Base-by-base conservation (phyloP, 306 rosid species). In the Fragaria vesca region DNA sequence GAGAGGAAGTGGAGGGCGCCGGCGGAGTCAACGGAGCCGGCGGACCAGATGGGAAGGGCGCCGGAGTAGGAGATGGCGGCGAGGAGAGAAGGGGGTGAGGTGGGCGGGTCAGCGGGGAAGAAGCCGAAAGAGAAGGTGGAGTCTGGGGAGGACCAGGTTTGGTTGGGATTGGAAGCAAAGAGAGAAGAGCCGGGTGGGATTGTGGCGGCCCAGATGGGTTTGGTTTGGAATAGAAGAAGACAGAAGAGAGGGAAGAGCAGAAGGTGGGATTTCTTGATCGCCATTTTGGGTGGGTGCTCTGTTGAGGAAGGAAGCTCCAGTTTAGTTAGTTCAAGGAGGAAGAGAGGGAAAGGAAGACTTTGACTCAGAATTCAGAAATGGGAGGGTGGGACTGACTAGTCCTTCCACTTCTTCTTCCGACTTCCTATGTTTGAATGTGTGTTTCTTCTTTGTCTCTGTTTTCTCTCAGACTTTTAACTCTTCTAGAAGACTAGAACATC, bases 41-140 rank as follows among this genome's bases (percentile, higher is more conserved):
- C 89, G 10, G 96, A 85, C 97, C 97, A 93, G 62, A 88, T 54
- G 32, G 93, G 93, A 26, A 67, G 17, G 18, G 85, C 88, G 58
- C 90, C 94, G 65, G 85, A 16, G 85, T 73, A 88, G 52, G 46
- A 43, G 36, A 93, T 81, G 81, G 90, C 86, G 51, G 90, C 93
- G 61, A 62, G 36, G 82, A 84, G 89, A 71, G 94, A 65, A 9
- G 88, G 80, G 32, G 91, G 86, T 20, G 88, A 76, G 36, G 91
- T 85, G 28, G 85, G 76, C 4, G 96, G 89, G 20, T 66, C 58
- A 15, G 79, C 45, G 71, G 87, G 81, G 50, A 84, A 2, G 74
- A 93, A 91, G 26, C 86, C 66, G 3, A 93, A 71, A 46, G 90
- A 86, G 85, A 83, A 93, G 62, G 66, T 63, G 71, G 5, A 0